A percentile compares a stretch with the other conserved stretches of the same genome.
phyloP scores from a whole-genome alignment of 139 green algal species.

The Tetradesmus obliquus region DNA sequence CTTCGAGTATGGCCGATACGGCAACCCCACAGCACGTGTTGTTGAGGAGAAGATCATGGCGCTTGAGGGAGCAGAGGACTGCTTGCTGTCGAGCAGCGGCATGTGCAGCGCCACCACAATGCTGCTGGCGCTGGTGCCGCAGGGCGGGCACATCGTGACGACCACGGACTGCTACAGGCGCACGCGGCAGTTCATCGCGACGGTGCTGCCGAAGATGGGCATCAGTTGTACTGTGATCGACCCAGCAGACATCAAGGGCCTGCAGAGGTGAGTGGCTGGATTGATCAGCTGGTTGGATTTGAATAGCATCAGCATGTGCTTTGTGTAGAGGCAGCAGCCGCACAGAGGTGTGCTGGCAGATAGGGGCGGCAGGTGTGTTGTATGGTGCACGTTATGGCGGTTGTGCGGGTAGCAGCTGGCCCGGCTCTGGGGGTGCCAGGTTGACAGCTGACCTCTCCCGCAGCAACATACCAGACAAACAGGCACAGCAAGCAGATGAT shows the following conservation, averaged over 20 bases:
- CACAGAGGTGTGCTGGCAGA: too few relatives aligned
- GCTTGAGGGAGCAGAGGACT: constrained; percentile 98
- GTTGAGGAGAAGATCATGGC: constrained; percentile 95
- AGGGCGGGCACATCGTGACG: constrained; percentile 97
- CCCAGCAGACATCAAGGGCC: constrained; percentile 87
- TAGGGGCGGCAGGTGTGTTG: too few relatives aligned
- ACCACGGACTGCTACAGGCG: constrained; percentile 99
- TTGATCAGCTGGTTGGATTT: not conserved
- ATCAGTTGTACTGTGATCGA: constrained; percentile 96
- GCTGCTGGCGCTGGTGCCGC: constrained; percentile 97
- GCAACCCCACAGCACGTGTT: constrained; percentile 94
- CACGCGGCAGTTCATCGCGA: constrained; percentile 99
- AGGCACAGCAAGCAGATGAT: too few relatives aligned
- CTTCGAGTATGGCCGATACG: constrained; percentile 97
- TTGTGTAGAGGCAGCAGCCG: too few relatives aligned
- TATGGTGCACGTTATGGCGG: too few relatives aligned
- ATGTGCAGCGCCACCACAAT: constrained; percentile 99
- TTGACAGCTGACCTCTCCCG: too few relatives aligned
- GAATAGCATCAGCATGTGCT: not conserved
- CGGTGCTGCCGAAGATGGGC: constrained; percentile 97
- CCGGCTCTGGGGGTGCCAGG: too few relatives aligned
- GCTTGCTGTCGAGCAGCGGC: constrained; percentile 90
- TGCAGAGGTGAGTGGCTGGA: constrained; percentile 61
- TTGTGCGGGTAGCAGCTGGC: too few relatives aligned
- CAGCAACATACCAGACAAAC: too few relatives aligned